Evolutionary conservation across 331 rosid species (phyloP).

Genomic region (Phaseolus coccineus): DNA sequence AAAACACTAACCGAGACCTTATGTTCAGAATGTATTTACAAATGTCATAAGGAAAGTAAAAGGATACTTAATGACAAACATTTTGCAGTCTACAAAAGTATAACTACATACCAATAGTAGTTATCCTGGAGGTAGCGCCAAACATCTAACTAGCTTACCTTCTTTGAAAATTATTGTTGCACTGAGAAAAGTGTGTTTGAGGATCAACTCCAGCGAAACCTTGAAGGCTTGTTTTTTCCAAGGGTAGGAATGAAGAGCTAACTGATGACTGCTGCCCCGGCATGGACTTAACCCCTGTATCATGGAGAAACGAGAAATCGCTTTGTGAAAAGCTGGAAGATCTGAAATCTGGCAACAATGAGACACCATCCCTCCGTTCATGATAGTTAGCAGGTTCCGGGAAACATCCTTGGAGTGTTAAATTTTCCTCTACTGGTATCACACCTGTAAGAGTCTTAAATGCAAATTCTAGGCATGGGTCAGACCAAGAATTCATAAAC

Average conservation of each 20-base stretch:
- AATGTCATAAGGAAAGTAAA: conserved; percentile 37
- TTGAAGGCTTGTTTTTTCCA: conserved; percentile 47
- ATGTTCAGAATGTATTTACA: conserved; percentile 41
- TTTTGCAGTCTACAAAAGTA: conserved; percentile 41
- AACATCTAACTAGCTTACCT: conserved; percentile 56
- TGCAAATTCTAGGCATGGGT: conserved; percentile 78
- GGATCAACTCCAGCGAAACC: conserved; percentile 60
- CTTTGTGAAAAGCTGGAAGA: conserved; percentile 61
- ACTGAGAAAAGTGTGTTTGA: conserved; percentile 58
- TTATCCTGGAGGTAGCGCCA: conserved; percentile 38
- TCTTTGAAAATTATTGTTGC: conserved; percentile 58
- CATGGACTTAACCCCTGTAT: conserved; percentile 59
- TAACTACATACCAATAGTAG: conserved; percentile 29
- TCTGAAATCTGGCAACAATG: conserved; percentile 69
- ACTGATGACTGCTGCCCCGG: conserved; percentile 57
- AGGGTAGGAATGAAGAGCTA: conserved; percentile 50
- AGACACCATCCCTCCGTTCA: conserved; percentile 46
- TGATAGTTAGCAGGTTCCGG: conserved; percentile 60
- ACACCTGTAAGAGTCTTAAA: conserved; percentile 74
- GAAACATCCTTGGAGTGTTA: conserved; percentile 58
- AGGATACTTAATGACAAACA: conserved; percentile 6
- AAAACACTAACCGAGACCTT: conserved; percentile 25
- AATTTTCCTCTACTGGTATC: conserved; percentile 75
- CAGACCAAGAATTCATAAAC: conserved; percentile 68
- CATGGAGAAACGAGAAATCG: conserved; percentile 64